Conservation (phyloP, 768 basidiomycete genomes). For the Amanita fuliginea region DNA sequence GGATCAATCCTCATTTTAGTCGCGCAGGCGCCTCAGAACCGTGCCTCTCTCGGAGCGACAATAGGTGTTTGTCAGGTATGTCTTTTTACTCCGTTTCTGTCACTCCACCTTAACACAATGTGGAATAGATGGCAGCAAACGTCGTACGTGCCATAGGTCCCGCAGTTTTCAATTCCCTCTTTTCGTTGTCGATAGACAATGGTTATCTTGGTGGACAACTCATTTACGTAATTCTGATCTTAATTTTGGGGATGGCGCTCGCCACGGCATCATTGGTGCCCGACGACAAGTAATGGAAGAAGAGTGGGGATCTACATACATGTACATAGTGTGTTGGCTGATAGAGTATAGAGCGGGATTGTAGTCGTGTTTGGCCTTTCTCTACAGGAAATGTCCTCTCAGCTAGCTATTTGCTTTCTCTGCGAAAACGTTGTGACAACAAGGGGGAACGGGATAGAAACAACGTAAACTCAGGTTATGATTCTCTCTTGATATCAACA, state of each 20-base stretch:
- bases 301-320: too few species aligned
- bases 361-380: too few species aligned
- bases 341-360: too few species aligned
- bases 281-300: too few species aligned
- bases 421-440: too few species aligned
- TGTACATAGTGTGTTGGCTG: too few species aligned
- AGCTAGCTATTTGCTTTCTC: too few species aligned
- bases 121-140: conserved; percentile 21
- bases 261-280: too few species aligned
- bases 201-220: conserved; percentile 42
- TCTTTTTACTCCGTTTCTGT: neutral
- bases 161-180: conserved; percentile 48
- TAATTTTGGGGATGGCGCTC: neutral
- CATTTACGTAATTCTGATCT: conserved; percentile 21
- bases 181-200: conserved; percentile 49
- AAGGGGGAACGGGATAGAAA: too few species aligned
- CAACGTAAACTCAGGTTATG: too few species aligned
- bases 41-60: neutral
- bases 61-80: neutral
- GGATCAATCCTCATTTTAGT: neutral
- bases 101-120: neutral
- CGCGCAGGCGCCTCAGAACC: neutral
- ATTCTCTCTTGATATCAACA: neutral
- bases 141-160: conserved; percentile 43
- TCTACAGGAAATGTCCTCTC: too few species aligned